Percentiles rank a stretch among this genome's conserved stretches.
These are phyloP conservation scores for Limonium bicolor DNA, from an alignment of 148 eudicot genomes.

Conservation along the genomic window DNA sequence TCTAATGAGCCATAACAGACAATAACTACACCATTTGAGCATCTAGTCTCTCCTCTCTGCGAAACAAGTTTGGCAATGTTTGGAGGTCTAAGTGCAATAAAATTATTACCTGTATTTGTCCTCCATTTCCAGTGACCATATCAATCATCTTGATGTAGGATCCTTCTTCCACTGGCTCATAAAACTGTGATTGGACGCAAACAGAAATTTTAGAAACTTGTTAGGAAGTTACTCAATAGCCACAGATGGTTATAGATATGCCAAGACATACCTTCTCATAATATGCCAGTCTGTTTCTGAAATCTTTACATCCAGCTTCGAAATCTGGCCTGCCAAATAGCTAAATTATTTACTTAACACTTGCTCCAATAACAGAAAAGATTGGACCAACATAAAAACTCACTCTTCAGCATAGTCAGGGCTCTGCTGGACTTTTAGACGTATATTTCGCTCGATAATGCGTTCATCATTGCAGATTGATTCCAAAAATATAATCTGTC, in stretches of 20 bases:
- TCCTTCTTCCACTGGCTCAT: conserved; percentile 98
- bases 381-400: conserved; percentile 9
- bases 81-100: too few species aligned
- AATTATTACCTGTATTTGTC: conserved; percentile 98
- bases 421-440: conserved; percentile 97
- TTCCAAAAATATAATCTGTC: conserved; percentile 89
- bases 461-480: conserved; percentile 65
- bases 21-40: too few species aligned
- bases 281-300: conserved; percentile 70
- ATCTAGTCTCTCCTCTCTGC: too few species aligned
- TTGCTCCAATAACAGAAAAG: background rate
- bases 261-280: conserved; percentile 96
- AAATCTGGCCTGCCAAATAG: conserved; percentile 67
- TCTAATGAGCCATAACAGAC: too few species aligned
- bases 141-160: conserved; percentile 97
- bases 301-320: conserved; percentile 95
- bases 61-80: too few species aligned
- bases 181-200: conserved; percentile 31
- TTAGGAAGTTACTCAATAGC: too few species aligned
- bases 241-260: too few species aligned
- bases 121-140: conserved; percentile 90
- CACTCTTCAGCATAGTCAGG: conserved; percentile 99
- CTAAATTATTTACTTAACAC: conserved; percentile 6
- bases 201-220: conserved; percentile 1
- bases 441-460: conserved; percentile 92